Base-by-base conservation (phyloP, 2,329 filamentous ascomycete genomes). In the Drechmeria coniospora region DNA sequence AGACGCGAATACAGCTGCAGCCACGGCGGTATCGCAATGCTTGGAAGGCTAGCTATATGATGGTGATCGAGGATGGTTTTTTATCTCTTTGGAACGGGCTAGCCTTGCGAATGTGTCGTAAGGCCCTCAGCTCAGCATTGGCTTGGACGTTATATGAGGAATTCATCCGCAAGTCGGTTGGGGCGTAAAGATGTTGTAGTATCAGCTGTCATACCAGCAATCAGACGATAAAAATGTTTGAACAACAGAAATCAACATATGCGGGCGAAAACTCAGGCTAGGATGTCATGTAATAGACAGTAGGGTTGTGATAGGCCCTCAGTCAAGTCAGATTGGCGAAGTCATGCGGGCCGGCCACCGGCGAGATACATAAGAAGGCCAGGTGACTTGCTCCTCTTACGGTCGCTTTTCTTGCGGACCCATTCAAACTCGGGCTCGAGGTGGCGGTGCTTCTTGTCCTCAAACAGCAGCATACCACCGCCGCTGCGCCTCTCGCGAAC, bases 61-160 rank as follows among this genome's bases (percentile, higher is more conserved):
- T 98, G 79, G 50, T 95, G 4, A 54, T 57, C 2, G 79, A 92
- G 42, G 87, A 94, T 37, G 87, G 87, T 0, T 41, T 79, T 13
- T 66, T 77, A 29, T 79, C 79, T 34, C 63, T 98, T 32, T 86
- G 90, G 54, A 79, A 90, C 49, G 90, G 90, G 1, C 54, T 98
- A 31, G 81, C 71, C 2, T 59, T 98, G 39, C 69, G 90, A 31
- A 92, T 95, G 64, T 79, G 76, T 25, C 68, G 90, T 40, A 98
- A 98, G 53, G 87, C 84, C 5, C 56, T 94, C 24, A 94, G 86
- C 52, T 87, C 79, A 28, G 90, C 90, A n/a, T 63, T 95, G 40
- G 87, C 87, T 6, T 98, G 90, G 90, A 95, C 87, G 8, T 65
- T 94, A 22, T 98, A 98, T 47, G 90, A 98, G 57, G 87, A 94